These are phyloP conservation scores for Microcyclospora pomicola DNA, from an alignment of 2,329 filamentous ascomycete species.

Conservation along the genomic window DNA sequence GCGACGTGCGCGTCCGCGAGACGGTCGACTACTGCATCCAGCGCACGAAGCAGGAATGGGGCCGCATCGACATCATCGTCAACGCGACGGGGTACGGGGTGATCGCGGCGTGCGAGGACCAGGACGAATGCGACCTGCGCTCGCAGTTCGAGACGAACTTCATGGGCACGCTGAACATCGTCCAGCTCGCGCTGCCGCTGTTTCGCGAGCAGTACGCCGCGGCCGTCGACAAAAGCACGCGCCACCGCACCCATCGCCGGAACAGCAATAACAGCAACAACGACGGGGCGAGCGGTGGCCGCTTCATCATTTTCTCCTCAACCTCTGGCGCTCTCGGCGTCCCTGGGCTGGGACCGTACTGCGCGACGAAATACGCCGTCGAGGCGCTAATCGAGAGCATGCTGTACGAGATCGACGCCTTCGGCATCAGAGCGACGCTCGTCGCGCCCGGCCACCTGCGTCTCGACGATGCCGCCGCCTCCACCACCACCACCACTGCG, in stretches of 20 bases:
- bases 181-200: conserved; percentile 76
- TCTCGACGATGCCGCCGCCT: conserved; percentile 40
- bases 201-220: conserved; percentile 51
- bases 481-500: conserved; percentile 2
- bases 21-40: conserved; percentile 63
- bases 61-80: conserved; percentile 69
- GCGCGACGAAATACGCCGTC: conserved; percentile 92
- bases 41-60: conserved; percentile 55
- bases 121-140: conserved; percentile 85
- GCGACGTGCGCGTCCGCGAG: conserved; percentile 72
- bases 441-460: conserved; percentile 84
- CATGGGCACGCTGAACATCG: conserved; percentile 86
- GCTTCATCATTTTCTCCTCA: conserved; percentile 89
- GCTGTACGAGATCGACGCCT: conserved; percentile 84
- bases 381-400: conserved; percentile 93
- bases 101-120: conserved; percentile 90
- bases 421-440: conserved; percentile 86
- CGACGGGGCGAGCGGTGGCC: conserved; percentile 36
- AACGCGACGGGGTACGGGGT: conserved; percentile 86
- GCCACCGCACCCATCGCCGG: conserved; percentile 4
- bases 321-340: conserved; percentile 87
- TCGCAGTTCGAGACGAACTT: conserved; percentile 98
- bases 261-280: background rate
- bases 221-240: conserved; percentile 18
- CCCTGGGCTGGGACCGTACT: conserved; percentile 84